Percentiles rank a stretch among this genome's conserved stretches.
phyloP scores from a whole-genome alignment of 768 basidiomycete species.

The Nidula microcarpa region DNA sequence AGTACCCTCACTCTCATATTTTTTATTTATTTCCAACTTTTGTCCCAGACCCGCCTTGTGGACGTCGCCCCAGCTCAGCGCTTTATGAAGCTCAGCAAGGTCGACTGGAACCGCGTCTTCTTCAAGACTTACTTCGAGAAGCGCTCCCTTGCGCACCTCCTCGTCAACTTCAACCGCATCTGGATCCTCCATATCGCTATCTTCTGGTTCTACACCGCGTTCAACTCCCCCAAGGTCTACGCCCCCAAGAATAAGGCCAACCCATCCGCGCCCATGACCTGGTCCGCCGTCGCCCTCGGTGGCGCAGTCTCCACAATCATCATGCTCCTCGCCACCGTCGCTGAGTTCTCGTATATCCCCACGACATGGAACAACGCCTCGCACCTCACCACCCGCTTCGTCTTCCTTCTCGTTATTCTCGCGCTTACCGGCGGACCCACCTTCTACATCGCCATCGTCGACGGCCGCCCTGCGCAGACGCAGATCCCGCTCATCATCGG shows the following conservation, averaged over 20 bases:
- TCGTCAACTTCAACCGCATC: slow-evolving; percentile 99
- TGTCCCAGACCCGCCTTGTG: slow-evolving; percentile 76
- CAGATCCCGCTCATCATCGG: slow-evolving; percentile 87
- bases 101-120: slow-evolving; percentile 94
- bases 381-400: slow-evolving; percentile 88
- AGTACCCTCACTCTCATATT: slow-evolving; percentile 15
- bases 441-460: slow-evolving; percentile 86
- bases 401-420: slow-evolving; percentile 90
- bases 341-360: slow-evolving; percentile 96
- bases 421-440: slow-evolving; percentile 93
- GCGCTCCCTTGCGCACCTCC: slow-evolving; percentile 86
- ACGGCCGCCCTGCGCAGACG: slow-evolving; percentile 53
- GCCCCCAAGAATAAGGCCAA: slow-evolving; percentile 59
- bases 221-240: slow-evolving; percentile 92
- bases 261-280: slow-evolving; percentile 87
- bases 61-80: slow-evolving; percentile 91
- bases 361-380: slow-evolving; percentile 99
- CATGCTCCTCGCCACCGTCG: slow-evolving; percentile 91
- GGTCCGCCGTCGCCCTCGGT: slow-evolving; percentile 94
- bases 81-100: slow-evolving; percentile 85
- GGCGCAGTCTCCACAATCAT: slow-evolving; percentile 91
- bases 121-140: slow-evolving; percentile 99
- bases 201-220: slow-evolving; percentile 98
- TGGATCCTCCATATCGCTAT: slow-evolving; percentile 95
- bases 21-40: slow-evolving; percentile 4